phyloP scores from a whole-genome alignment of 1,284 basidiomycete genomes.

The Dichomitus squalens region DNA sequence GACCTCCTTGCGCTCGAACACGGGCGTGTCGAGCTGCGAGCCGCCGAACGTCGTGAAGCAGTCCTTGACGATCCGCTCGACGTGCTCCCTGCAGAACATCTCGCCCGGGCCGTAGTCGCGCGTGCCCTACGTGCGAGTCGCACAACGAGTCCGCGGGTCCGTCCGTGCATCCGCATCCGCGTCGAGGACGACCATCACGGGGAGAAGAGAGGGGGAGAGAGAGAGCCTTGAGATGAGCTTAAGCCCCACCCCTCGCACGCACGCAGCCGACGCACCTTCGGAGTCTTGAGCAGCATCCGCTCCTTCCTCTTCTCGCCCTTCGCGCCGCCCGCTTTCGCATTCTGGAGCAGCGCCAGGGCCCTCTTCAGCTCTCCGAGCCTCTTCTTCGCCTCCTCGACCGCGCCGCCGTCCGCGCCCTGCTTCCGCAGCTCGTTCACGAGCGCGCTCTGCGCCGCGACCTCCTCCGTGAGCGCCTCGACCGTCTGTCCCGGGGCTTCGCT shows the following conservation, averaged over 20 bases:
- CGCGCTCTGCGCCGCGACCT: constrained; percentile 55
- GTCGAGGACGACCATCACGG: neutral
- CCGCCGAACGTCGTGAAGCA: constrained; percentile 92
- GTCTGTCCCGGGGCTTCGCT: constrained; percentile 7
- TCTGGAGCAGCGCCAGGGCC: constrained; percentile 48
- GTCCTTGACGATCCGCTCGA: constrained; percentile 88
- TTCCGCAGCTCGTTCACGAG: constrained; percentile 62
- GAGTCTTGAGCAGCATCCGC: constrained; percentile 72
- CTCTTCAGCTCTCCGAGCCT: constrained; percentile 72
- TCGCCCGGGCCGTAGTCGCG: constrained; percentile 95
- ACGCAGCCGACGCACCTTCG: constrained; percentile 60
- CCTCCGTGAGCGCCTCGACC: constrained; percentile 26
- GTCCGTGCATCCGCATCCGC: neutral
- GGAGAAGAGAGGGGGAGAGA: neutral
- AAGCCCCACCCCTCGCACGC: constrained; percentile 13
- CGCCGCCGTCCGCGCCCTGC: constrained; percentile 49
- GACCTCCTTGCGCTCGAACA: constrained; percentile 97
- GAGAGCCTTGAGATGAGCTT: constrained; percentile 27
- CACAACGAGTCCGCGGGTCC: too few species aligned
- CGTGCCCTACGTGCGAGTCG: constrained; percentile 73
- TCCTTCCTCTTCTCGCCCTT: constrained; percentile 51
- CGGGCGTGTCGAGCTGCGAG: constrained; percentile 94
- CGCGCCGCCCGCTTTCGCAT: constrained; percentile 38
- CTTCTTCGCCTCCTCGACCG: constrained; percentile 68
- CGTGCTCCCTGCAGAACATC: constrained; percentile 89